phyloP scores from a whole-genome alignment of 768 basidiomycete genomes.

The Collybiopsis confluens region DNA sequence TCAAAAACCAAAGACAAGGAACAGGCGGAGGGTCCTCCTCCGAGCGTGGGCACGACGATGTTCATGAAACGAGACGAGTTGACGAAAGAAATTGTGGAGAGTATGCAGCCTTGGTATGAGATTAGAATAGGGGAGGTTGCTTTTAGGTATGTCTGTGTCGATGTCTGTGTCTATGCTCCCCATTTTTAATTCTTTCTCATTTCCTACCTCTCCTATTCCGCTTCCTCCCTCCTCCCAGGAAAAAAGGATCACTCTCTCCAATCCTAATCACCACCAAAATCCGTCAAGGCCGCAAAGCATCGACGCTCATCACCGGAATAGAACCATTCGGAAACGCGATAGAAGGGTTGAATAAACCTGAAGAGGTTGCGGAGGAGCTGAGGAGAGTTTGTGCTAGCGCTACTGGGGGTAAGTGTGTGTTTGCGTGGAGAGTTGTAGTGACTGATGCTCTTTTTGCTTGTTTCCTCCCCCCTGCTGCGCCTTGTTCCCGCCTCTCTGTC shows the following conservation, averaged over 20 bases:
- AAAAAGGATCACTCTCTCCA: conserved; percentile 68
- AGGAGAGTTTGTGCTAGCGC: conserved; percentile 74
- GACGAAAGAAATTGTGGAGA: conserved; percentile 43
- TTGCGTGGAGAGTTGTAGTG: background rate
- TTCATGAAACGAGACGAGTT: conserved; percentile 69
- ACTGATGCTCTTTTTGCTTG: background rate
- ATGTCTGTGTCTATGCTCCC: conserved; percentile 16
- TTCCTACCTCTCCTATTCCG: background rate
- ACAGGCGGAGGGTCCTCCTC: no score
- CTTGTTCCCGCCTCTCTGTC: no score
- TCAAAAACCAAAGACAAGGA: conserved; percentile 9
- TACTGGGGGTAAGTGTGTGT: conserved; percentile 57
- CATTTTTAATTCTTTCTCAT: background rate
- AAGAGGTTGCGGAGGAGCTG: conserved; percentile 76
- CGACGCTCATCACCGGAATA: conserved; percentile 73
- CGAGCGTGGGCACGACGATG: no score
- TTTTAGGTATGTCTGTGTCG: conserved; percentile 50
- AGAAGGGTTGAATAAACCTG: conserved; percentile 29
- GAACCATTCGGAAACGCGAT: conserved; percentile 65
- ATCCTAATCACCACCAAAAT: conserved; percentile 67
- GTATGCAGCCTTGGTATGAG: conserved; percentile 80
- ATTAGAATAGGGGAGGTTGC: conserved; percentile 32
- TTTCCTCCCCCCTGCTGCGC: background rate
- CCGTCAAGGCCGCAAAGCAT: conserved; percentile 74
- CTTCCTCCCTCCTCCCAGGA: conserved; percentile 3